These are phyloP conservation scores for Choiromyces venosus DNA, from an alignment of 495 filamentous ascomycete species.

Conservation along the genomic window DNA sequence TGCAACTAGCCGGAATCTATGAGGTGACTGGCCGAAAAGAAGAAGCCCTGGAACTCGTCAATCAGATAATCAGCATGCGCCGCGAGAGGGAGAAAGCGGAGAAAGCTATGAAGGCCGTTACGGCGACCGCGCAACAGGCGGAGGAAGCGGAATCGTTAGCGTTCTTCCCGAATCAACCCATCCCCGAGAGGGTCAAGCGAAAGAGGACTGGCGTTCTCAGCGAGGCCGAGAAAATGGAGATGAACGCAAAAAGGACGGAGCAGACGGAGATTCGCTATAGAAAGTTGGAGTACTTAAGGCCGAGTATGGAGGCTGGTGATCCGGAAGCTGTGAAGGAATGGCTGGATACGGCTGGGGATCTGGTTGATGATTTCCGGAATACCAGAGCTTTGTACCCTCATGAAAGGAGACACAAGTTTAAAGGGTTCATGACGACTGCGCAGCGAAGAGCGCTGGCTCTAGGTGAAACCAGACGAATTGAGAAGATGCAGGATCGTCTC, in stretches of 20 bases:
- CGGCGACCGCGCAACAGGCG: constrained; percentile 8
- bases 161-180: constrained; percentile 43
- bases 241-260: constrained; percentile 49
- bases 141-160: constrained; percentile 39
- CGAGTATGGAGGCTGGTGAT: constrained; percentile 51
- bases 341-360: constrained; percentile 65
- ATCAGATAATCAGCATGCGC: constrained; percentile 63
- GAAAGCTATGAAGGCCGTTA: constrained; percentile 19
- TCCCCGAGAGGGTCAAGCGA: constrained; percentile 26
- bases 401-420: constrained; percentile 63
- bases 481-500: constrained; percentile 60
- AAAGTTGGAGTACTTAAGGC: constrained; percentile 52
- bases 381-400: constrained; percentile 72
- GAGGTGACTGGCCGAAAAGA: constrained; percentile 62
- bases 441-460: constrained; percentile 49
- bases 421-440: constrained; percentile 55
- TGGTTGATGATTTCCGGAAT: constrained; percentile 73
- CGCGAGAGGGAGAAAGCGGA: constrained; percentile 45
- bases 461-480: constrained; percentile 56
- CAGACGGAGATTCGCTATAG: constrained; percentile 56
- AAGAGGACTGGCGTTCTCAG: constrained; percentile 31
- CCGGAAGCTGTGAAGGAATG: constrained; percentile 56
- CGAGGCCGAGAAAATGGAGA: constrained; percentile 38
- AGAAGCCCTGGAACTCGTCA: constrained; percentile 66
- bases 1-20: constrained; percentile 72